Conservation (phyloP, 257 asterid genomes). For the Capsicum rhomboideum region DNA sequence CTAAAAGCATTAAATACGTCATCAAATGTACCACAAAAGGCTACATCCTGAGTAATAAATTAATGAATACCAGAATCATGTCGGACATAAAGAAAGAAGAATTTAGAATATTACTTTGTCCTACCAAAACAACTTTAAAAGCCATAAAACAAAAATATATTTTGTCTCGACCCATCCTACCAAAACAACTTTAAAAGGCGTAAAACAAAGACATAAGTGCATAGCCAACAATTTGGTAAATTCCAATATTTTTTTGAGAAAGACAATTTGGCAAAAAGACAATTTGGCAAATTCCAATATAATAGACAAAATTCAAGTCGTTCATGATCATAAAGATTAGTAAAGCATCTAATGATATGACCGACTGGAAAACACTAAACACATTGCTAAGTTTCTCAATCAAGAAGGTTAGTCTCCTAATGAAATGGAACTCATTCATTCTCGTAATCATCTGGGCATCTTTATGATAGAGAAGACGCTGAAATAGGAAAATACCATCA, state of each 20-base stretch:
- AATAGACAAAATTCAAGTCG: neutral
- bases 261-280: no score
- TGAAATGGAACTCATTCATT: neutral
- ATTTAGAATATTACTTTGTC: neutral
- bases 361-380: neutral
- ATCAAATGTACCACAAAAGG: neutral
- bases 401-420: neutral
- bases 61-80: neutral
- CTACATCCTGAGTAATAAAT: neutral
- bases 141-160: neutral
- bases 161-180: neutral
- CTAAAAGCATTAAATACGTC: conserved; percentile 23
- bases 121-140: neutral
- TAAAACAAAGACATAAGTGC: neutral
- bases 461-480: neutral
- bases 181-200: neutral
- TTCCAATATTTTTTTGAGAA: no score
- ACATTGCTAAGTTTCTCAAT: neutral
- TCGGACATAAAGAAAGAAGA: neutral
- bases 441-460: neutral
- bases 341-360: neutral
- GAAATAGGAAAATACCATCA: neutral
- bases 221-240: neutral
- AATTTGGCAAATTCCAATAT: neutral
- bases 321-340: neutral